Base-by-base conservation (phyloP, 1,139 yeast species). In the Eremothecium gossypii region DNA sequence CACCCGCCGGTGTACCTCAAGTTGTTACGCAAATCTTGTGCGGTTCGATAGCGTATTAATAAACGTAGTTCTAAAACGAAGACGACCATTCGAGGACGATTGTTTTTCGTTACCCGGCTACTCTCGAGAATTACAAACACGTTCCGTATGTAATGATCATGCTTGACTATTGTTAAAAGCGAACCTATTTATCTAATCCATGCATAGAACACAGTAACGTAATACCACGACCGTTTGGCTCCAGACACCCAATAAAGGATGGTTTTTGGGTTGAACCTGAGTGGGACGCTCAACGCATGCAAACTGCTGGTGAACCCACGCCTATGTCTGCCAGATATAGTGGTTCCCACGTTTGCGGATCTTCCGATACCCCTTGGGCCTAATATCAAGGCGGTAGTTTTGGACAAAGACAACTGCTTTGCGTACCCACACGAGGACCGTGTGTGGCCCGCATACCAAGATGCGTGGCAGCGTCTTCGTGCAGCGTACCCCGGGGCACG, bases 351-450 rank as follows among this genome's bases (percentile, higher is more conserved):
- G 0, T 89, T 91, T 58, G 82, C 77, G 54, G 76, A 80, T 44
- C 54, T 74, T 23, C 63, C 71, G 0, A 48, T 76, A 9, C 82
- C 82, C 20, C 56, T 73, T 8, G 66, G 69, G 2, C 51, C 58
- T 8, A 58, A 62, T 9, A 83, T 87, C 47, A 81, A 76, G 51
- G 96, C 93, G 0, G 73, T 91, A 2, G 93, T 91, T 0, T 69
- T 91, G 27, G 99, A 91, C 60, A 91, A 93, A 61, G 99, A 91
- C 63, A 93, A 91, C 60, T 91, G 97, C 57, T 83, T 91, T 61
- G 95, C 98, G 4, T 72, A 74, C 50, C 94, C 93, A 38, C 83
- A 85, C 46, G 83, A 79, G 45, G 83, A 81, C 52, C 74, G 76
- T 46, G 83, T 91, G 2, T 87, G 87, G 85, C 87, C 84, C 0